These are phyloP conservation scores for Halophytophthora batemanensis DNA, from an alignment of 352 stramenopile species.

Conservation along the genomic window DNA sequence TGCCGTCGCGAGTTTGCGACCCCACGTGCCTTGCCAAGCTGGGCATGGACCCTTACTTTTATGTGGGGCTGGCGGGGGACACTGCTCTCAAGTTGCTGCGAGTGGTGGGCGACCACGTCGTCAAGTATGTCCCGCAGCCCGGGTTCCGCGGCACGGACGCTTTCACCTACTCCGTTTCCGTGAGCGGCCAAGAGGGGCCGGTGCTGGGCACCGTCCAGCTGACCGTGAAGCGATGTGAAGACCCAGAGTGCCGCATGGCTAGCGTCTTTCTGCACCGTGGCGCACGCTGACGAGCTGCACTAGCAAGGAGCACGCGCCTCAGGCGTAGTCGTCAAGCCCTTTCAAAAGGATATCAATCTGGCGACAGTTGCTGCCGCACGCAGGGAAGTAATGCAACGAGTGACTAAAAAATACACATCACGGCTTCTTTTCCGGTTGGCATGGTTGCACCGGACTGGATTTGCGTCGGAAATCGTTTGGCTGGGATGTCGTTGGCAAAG, in stretches of 20 bases:
- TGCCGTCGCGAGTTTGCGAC: constrained; percentile 52
- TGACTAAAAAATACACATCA: too few relatives aligned
- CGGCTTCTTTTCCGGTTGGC: too few relatives aligned
- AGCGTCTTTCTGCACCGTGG: constrained; percentile 26
- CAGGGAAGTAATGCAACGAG: neutral
- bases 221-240: constrained; percentile 52
- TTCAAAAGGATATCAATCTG: constrained; percentile 1
- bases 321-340: neutral
- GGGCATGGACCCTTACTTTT: constrained; percentile 59
- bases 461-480: too few relatives aligned
- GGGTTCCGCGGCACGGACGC: constrained; percentile 51
- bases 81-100: constrained; percentile 41
- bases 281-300: constrained; percentile 8
- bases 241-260: constrained; percentile 31
- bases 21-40: constrained; percentile 36
- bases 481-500: too few relatives aligned
- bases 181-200: constrained; percentile 37
- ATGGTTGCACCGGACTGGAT: too few relatives aligned
- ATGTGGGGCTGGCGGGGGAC: constrained; percentile 41
- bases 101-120: constrained; percentile 35
- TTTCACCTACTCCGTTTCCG: constrained; percentile 54
- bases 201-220: constrained; percentile 59
- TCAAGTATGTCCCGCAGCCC: constrained; percentile 56
- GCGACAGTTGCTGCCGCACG: neutral
- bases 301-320: neutral